A percentile compares a stretch with the other conserved stretches of the same genome.
These are phyloP conservation scores for Alternaria atra DNA, from an alignment of 2,329 filamentous ascomycete genomes.

Conservation along the genomic window DNA sequence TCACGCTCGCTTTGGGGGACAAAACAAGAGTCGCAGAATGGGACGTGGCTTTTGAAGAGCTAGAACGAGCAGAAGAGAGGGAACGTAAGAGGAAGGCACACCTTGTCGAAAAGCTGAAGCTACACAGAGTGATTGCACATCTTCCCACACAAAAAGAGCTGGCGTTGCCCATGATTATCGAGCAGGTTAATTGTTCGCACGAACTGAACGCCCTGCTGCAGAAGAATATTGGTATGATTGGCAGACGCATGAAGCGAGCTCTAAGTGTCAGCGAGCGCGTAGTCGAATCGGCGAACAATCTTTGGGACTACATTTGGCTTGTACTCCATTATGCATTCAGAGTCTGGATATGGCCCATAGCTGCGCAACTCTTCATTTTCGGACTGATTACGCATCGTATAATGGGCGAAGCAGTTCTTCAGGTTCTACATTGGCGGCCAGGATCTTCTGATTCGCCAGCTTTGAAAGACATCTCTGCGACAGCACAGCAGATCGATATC, in stretches of 20 bases:
- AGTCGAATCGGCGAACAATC: conserved; percentile 88
- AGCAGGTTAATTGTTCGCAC: conserved; percentile 95
- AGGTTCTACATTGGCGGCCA: conserved; percentile 83
- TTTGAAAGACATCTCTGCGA: conserved; percentile 94
- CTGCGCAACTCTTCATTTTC: conserved; percentile 76
- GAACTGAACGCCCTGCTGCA: conserved; percentile 87
- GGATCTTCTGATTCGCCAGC: conserved; percentile 77
- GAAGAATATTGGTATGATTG: conserved; percentile 87
- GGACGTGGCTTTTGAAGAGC: conserved; percentile 58
- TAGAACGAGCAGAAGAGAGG: conserved; percentile 75
- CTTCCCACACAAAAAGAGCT: conserved; percentile 82
- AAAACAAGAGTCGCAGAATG: conserved; percentile 62
- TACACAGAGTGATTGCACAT: conserved; percentile 84
- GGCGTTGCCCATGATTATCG: conserved; percentile 80
- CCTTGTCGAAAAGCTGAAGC: conserved; percentile 84
- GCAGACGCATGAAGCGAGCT: conserved; percentile 79
- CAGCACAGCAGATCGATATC: conserved; percentile 96
- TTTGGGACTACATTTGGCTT: conserved; percentile 77
- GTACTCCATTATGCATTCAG: conserved; percentile 75
- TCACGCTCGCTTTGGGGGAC: conserved; percentile 79
- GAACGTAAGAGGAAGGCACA: conserved; percentile 69
- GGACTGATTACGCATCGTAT: conserved; percentile 81
- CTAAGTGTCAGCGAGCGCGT: conserved; percentile 94
- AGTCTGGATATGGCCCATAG: conserved; percentile 79
- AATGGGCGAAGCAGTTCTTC: conserved; percentile 79